Conservation (phyloP, 306 rosid species). For the Dryas alaskensis region DNA sequence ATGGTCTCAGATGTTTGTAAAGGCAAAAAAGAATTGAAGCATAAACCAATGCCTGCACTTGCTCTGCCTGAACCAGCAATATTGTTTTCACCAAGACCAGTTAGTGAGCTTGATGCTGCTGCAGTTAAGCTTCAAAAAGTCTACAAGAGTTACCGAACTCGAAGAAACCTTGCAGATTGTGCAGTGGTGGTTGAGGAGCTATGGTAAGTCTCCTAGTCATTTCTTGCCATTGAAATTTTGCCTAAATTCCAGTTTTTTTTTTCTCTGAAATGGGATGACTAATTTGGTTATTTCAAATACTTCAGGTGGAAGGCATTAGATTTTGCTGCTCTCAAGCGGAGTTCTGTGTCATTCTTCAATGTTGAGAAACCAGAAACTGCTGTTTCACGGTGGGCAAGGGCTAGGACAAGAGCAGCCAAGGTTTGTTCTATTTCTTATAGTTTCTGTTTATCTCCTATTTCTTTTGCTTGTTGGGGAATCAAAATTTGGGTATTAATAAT, state of each 20-base stretch:
- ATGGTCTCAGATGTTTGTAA: conserved; percentile 20
- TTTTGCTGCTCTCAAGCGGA: conserved; percentile 63
- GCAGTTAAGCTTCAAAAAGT: conserved; percentile 79
- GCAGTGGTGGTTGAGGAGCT: conserved; percentile 86
- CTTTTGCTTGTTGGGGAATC: conserved; percentile 2
- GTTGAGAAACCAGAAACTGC: conserved; percentile 74
- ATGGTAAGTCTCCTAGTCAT: conserved; percentile 50
- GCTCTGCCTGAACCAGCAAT: conserved; percentile 50
- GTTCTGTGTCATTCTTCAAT: conserved; percentile 75
- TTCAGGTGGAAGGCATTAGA: conserved; percentile 92
- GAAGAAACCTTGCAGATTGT: conserved; percentile 95
- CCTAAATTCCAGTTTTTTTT: background rate
- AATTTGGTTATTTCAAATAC: conserved; percentile 24
- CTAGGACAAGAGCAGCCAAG: conserved; percentile 93
- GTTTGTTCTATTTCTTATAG: conserved; percentile 20
- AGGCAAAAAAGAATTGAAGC: conserved; percentile 32
- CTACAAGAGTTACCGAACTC: conserved; percentile 80
- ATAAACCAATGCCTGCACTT: conserved; percentile 46
- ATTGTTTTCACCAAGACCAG: conserved; percentile 58
- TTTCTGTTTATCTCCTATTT: background rate
- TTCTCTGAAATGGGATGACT: background rate
- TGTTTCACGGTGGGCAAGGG: conserved; percentile 85
- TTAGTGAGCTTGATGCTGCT: conserved; percentile 71
- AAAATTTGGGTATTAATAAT: background rate
- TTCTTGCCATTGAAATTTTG: background rate